These are phyloP conservation scores for Pichia phayaonensis DNA, from an alignment of 805 yeast species.

Conservation along the genomic window DNA sequence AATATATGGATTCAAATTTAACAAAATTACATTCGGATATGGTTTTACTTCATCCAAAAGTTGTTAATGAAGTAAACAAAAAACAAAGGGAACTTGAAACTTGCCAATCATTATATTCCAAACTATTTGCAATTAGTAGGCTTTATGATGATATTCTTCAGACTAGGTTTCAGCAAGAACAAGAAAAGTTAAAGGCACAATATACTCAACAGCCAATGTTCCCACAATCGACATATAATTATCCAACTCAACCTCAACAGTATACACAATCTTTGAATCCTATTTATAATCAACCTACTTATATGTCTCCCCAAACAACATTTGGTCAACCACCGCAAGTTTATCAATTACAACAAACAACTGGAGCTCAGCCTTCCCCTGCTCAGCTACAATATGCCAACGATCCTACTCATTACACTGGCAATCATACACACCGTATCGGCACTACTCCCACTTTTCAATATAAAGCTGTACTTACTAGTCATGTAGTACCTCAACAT, in stretches of 20 bases:
- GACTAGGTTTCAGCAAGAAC: slow-evolving; percentile 31
- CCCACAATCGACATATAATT: neutral
- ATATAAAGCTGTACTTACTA: no score
- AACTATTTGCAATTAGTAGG: slow-evolving; percentile 65
- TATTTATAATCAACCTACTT: neutral
- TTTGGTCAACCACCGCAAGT: slow-evolving; percentile 1
- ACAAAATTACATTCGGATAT: slow-evolving; percentile 54
- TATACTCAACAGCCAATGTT: neutral
- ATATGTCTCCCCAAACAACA: slow-evolving; percentile 6
- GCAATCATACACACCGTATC: neutral
- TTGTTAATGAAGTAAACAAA: slow-evolving; percentile 51
- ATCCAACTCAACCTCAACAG: neutral
- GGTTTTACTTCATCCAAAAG: slow-evolving; percentile 57
- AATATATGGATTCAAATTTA: slow-evolving; percentile 41
- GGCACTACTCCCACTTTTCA: no score
- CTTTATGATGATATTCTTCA: slow-evolving; percentile 75
- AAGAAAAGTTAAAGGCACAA: slow-evolving; percentile 8
- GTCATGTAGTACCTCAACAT: no score
- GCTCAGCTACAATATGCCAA: neutral
- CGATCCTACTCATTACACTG: neutral
- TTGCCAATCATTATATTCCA: slow-evolving; percentile 66
- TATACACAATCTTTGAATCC: neutral
- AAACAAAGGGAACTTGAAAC: slow-evolving; percentile 56
- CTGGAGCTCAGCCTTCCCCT: neutral
- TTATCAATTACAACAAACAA: slow-evolving; percentile 1